Evolutionary conservation across 306 rosid genomes (phyloP).

Genomic region (Malus fusca): DNA sequence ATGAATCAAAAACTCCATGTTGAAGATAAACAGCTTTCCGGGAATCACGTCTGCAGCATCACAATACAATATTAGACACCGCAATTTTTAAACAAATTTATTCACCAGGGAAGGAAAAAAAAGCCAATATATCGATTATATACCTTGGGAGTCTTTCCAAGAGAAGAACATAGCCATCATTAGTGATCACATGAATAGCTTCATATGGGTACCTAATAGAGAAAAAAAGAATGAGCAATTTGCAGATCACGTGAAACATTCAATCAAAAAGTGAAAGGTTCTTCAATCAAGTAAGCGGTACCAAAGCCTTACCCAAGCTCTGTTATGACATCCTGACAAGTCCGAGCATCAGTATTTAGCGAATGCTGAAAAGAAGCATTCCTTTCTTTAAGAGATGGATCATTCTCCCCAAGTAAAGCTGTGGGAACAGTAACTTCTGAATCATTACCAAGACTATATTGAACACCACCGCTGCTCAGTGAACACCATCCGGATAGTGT

Average conservation of each 20-base stretch:
- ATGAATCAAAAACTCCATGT: conserved; percentile 87
- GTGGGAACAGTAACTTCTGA: conserved; percentile 28
- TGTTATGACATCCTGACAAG: conserved; percentile 93
- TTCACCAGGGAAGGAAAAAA: neutral
- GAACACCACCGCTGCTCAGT: conserved; percentile 17
- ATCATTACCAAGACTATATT: conserved; percentile 16
- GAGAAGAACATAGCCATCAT: conserved; percentile 87
- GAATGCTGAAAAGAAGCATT: conserved; percentile 41
- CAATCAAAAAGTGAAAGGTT: neutral
- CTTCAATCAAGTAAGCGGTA: conserved; percentile 1
- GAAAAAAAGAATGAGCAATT: conserved; percentile 10
- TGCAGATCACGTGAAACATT: conserved; percentile 3
- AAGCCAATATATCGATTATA: neutral
- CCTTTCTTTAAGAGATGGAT: conserved; percentile 37
- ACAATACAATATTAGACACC: conserved; percentile 15
- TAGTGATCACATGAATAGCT: conserved; percentile 76
- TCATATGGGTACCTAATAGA: conserved; percentile 76
- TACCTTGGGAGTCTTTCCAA: conserved; percentile 96
- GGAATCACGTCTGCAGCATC: conserved; percentile 75
- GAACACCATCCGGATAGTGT: conserved; percentile 31
- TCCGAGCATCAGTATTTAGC: conserved; percentile 82
- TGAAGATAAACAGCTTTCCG: conserved; percentile 82
- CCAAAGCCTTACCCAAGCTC: conserved; percentile 67
- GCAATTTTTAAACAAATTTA: neutral
- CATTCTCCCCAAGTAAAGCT: conserved; percentile 49